These are phyloP conservation scores for Antrodiella citrinella DNA, from an alignment of 768 basidiomycete genomes.

Conservation along the genomic window DNA sequence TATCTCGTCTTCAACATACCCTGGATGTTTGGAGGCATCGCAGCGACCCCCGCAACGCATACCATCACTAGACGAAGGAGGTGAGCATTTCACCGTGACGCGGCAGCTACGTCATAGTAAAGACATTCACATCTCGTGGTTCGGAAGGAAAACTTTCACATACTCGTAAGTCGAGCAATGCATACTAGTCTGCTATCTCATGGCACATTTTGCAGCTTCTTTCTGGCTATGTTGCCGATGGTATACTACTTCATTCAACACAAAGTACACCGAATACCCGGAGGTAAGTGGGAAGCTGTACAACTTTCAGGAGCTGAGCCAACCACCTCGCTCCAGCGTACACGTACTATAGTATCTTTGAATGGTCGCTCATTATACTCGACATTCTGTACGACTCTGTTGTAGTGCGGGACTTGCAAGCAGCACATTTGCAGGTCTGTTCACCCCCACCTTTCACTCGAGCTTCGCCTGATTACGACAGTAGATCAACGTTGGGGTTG, in stretches of 20 bases:
- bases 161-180: conserved; percentile 30
- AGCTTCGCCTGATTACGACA: no score
- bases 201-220: conserved; percentile 47
- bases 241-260: conserved; percentile 84
- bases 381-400: conserved; percentile 70
- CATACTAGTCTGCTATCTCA: neutral
- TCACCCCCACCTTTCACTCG: neutral
- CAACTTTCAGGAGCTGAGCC: neutral
- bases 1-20: conserved; percentile 82
- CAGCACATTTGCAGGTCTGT: conserved; percentile 44
- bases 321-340: conserved; percentile 68
- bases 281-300: conserved; percentile 42
- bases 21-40: conserved; percentile 77
- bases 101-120: neutral
- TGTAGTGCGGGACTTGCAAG: conserved; percentile 49
- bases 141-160: conserved; percentile 43
- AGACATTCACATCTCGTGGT: neutral
- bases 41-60: conserved; percentile 39
- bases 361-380: conserved; percentile 75
- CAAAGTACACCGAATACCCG: conserved; percentile 70
- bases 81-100: conserved; percentile 29
- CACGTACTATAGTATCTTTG: conserved; percentile 78
- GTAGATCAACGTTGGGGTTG: conserved; percentile 22
- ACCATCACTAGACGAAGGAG: conserved; percentile 39
- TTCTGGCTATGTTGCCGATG: conserved; percentile 59